Evolutionary conservation across 2,329 filamentous ascomycete genomes (phyloP).

Genomic region (Penicillium occitanis): DNA sequence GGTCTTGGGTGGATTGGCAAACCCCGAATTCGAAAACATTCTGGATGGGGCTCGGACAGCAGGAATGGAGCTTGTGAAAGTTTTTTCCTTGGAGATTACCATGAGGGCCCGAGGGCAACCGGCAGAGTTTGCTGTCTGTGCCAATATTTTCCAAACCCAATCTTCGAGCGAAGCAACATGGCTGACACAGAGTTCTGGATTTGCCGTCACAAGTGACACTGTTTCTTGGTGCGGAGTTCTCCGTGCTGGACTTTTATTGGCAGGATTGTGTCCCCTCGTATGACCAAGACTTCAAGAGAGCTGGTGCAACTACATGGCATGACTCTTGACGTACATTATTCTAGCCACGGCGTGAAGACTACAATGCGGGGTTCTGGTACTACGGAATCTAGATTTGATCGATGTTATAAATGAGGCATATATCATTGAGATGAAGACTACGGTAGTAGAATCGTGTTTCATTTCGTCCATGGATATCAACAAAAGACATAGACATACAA

Average conservation of each 20-base stretch:
- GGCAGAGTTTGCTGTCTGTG: not conserved
- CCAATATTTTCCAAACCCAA: not conserved
- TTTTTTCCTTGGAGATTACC: not conserved
- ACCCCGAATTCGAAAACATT: slow-evolving; percentile 1
- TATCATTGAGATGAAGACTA: not conserved
- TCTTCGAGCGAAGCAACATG: not conserved
- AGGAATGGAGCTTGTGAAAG: not conserved
- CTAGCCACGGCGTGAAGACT: not conserved
- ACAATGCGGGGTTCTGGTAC: not conserved
- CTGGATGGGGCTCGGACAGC: not conserved
- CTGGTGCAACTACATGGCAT: not conserved
- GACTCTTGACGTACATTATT: not conserved
- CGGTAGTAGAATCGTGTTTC: not conserved
- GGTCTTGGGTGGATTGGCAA: slow-evolving; percentile 12
- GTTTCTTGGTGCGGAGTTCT: slow-evolving; percentile 4
- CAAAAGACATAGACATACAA: not conserved
- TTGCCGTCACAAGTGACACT: not conserved
- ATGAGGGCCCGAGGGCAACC: slow-evolving; percentile 3
- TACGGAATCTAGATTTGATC: not conserved
- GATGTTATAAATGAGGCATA: not conserved
- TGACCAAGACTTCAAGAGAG: not conserved
- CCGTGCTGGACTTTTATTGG: not conserved
- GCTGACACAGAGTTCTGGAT: slow-evolving; percentile 1
- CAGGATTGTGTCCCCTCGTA: not conserved
- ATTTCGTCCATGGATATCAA: not conserved